These are phyloP conservation scores for Neopestalotiopsis sp. DNA, from an alignment of 2,329 filamentous ascomycete genomes.

Conservation along the genomic window DNA sequence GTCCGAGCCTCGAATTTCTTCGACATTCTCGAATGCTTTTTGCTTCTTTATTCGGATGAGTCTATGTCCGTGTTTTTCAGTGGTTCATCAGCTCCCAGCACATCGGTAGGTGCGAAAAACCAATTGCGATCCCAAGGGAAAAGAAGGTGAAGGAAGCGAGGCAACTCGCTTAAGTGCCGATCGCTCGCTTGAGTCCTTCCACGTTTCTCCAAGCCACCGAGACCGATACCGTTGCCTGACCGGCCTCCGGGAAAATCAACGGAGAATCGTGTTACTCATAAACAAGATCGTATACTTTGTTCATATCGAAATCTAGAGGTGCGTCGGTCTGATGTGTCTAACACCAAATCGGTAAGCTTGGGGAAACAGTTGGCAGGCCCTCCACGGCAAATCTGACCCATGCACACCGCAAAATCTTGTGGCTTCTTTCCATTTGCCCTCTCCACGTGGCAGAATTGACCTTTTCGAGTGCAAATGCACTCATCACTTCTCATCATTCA, in stretches of 20 bases:
- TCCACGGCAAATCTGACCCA: background rate
- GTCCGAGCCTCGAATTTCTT: background rate
- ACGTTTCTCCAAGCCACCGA: background rate
- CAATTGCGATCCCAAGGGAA: background rate
- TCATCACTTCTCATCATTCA: background rate
- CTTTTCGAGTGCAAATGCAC: background rate
- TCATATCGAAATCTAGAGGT: background rate
- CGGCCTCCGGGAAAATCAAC: background rate
- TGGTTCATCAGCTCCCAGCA: background rate
- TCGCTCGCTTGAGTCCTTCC: background rate
- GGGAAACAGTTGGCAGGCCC: no score
- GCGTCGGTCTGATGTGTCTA: background rate
- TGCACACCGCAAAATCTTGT: background rate
- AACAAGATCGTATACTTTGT: background rate
- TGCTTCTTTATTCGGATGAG: background rate
- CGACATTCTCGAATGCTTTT: background rate
- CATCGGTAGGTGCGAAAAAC: background rate
- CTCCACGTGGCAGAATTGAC: conserved; percentile 15
- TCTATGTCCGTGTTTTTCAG: background rate
- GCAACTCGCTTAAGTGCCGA: conserved; percentile 7
- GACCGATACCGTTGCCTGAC: background rate
- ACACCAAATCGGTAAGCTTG: background rate
- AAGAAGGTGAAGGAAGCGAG: background rate
- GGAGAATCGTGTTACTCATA: background rate
- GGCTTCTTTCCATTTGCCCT: conserved; percentile 4